Percentiles rank a stretch among this genome's conserved stretches.
These are phyloP conservation scores for Steccherinum ochraceum DNA, from an alignment of 768 basidiomycete species.

Conservation along the genomic window DNA sequence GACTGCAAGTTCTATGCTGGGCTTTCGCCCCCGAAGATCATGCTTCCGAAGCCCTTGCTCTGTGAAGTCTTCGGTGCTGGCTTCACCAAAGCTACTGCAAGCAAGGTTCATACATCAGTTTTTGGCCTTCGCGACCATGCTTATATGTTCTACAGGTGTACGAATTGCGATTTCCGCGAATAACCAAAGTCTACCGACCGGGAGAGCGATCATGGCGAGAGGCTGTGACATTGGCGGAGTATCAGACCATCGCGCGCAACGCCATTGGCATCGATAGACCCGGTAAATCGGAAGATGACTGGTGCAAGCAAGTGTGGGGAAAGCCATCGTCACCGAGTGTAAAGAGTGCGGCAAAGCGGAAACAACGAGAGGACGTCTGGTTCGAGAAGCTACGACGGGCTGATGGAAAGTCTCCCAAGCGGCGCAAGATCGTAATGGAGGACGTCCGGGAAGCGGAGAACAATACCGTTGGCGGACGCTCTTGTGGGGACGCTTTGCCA, in stretches of 20 bases:
- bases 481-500: not conserved
- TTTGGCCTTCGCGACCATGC: conserved; percentile 1
- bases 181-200: conserved; percentile 60
- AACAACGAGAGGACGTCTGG: conserved; percentile 34
- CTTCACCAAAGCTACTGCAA: conserved; percentile 61
- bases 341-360: conserved; percentile 32
- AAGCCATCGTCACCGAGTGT: conserved; percentile 33
- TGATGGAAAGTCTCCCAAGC: conserved; percentile 13
- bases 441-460: too few relatives aligned
- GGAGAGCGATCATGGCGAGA: conserved; percentile 64
- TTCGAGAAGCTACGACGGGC: conserved; percentile 30
- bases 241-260: conserved; percentile 50
- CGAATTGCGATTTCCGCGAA: conserved; percentile 77
- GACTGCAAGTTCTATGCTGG: conserved; percentile 43
- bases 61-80: conserved; percentile 78
- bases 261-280: conserved; percentile 46
- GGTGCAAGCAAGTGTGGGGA: conserved; percentile 32
- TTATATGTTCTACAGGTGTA: conserved; percentile 44
- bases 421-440: conserved; percentile 19
- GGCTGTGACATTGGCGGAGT: conserved; percentile 38
- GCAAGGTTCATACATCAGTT: conserved; percentile 34
- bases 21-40: conserved; percentile 43
- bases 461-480: not conserved
- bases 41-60: conserved; percentile 58
- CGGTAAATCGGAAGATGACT: conserved; percentile 47